A percentile compares a stretch with the other conserved stretches of the same genome.
Conservation (phyloP, 306 rosid genomes). For the Fragaria nilgerrensis region DNA sequence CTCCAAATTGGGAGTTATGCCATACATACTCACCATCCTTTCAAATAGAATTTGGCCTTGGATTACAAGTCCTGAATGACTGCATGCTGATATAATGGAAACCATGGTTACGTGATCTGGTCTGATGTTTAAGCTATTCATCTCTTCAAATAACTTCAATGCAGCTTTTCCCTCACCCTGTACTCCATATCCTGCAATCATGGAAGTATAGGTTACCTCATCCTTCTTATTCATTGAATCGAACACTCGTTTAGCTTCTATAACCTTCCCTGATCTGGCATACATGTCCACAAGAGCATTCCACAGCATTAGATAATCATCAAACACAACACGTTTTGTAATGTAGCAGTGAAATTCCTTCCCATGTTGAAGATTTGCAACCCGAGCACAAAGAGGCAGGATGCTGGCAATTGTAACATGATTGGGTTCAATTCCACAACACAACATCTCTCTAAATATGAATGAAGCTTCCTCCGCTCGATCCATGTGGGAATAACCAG, state of each 20-base stretch:
- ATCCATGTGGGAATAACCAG: conserved; percentile 65
- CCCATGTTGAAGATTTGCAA: conserved; percentile 81
- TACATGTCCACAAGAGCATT: conserved; percentile 89
- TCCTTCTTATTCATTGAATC: conserved; percentile 63
- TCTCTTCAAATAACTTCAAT: conserved; percentile 70
- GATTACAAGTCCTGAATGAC: conserved; percentile 74
- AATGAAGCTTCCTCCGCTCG: conserved; percentile 65
- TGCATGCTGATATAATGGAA: conserved; percentile 77
- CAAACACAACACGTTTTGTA: conserved; percentile 47
- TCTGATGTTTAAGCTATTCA: conserved; percentile 49
- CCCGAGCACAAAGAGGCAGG: conserved; percentile 89
- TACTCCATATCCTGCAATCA: conserved; percentile 82
- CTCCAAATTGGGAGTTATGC: conserved; percentile 60
- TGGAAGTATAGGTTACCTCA: conserved; percentile 78
- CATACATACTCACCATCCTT: conserved; percentile 50
- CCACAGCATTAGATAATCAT: conserved; percentile 55
- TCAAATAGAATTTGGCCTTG: conserved; percentile 55
- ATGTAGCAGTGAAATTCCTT: conserved; percentile 88
- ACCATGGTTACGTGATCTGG: conserved; percentile 86
- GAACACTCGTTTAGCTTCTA: conserved; percentile 71
- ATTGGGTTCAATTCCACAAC: conserved; percentile 58
- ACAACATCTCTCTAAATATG: conserved; percentile 73
- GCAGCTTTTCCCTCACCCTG: conserved; percentile 74
- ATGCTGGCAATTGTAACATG: conserved; percentile 77
- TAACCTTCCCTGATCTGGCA: conserved; percentile 73